phyloP scores from a whole-genome alignment of 164 flowering plant genomes.

The Piper longum region DNA sequence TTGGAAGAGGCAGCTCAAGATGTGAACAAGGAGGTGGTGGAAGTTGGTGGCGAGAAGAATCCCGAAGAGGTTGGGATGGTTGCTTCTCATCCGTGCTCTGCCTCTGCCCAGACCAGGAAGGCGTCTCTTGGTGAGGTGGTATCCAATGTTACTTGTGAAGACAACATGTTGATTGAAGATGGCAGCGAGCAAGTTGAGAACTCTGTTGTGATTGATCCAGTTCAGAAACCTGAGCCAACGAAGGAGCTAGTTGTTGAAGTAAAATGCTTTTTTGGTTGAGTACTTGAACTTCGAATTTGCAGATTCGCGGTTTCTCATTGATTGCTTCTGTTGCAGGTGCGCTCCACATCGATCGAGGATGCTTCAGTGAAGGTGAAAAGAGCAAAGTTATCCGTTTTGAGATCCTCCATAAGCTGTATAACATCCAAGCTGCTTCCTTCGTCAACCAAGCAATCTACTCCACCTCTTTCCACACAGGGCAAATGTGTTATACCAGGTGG shows the following conservation, averaged over 20 bases:
- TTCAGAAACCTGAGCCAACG: slow-evolving; percentile 7
- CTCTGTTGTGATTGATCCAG: slow-evolving; percentile 7
- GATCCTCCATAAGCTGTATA: slow-evolving; percentile 12
- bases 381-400: slow-evolving; percentile 15
- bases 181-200: slow-evolving; percentile 8
- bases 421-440: slow-evolving; percentile 19
- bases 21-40: slow-evolving; percentile 7
- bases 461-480: slow-evolving; percentile 16
- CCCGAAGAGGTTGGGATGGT: neutral
- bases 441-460: neutral
- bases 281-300: neutral
- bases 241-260: slow-evolving; percentile 17
- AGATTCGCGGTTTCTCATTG: neutral
- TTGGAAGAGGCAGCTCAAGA: slow-evolving; percentile 3
- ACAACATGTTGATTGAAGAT: slow-evolving; percentile 3
- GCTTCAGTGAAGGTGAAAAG: slow-evolving; percentile 14
- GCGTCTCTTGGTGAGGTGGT: neutral
- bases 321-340: slow-evolving; percentile 20
- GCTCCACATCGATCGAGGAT: slow-evolving; percentile 9
- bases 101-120: no score
- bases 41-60: neutral
- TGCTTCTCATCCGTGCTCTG: neutral
- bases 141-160: slow-evolving; percentile 8
- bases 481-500: slow-evolving; percentile 15
- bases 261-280: neutral